Evolutionary conservation across 2,329 filamentous ascomycete species (phyloP), one percentile per base, ranked within the genome.

Genomic region (Pseudohalonectria lignicola): DNA sequence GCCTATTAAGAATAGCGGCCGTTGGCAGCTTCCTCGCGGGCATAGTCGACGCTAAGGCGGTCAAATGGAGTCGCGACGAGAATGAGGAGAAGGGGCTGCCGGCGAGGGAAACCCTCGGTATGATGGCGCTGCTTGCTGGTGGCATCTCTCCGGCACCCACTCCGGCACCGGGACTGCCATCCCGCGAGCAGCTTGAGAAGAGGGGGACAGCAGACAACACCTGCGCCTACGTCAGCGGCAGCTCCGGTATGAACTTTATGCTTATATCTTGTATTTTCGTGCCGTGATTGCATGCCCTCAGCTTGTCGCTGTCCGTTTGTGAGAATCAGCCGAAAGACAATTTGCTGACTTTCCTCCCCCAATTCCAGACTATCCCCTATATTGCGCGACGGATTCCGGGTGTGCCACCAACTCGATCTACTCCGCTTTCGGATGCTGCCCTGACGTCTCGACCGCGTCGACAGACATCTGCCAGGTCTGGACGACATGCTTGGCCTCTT

Each of bases 381-480:
- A 52, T 41, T 61, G 57, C 42, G 43, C 41, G 6, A 26, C 36
- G 4, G 46, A 44, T 6, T 41, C 47, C 6, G 40, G 33, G 13
- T 60, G 57, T 36, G 49, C 52, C 11, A 50, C 45, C 45, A 55
- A 60, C 49, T 45, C 44, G 25, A n/a, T 40, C 19, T 37, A 44
- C 29, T 49, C 39, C 2, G 40, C 49, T 4, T 45, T 54, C 8
- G 57, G 57, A 25, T 61, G 58, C 47, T 61, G 58, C 26, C 45
- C 49, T 29, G 47, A 53, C 21, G 36, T 37, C 8, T 40, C 47
- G 8, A 42, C 43, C 1, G 37, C 19, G 23, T 10, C 30, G 16
- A 31, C 17, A 15, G 13, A 34, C 11, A 19, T 19, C 15, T 53
- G 53, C 42, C 37, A 40, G 7, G 34, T 55, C 21, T 41, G 34